phyloP scores from a whole-genome alignment of 495 filamentous ascomycete genomes.

The Xylaria acuta region DNA sequence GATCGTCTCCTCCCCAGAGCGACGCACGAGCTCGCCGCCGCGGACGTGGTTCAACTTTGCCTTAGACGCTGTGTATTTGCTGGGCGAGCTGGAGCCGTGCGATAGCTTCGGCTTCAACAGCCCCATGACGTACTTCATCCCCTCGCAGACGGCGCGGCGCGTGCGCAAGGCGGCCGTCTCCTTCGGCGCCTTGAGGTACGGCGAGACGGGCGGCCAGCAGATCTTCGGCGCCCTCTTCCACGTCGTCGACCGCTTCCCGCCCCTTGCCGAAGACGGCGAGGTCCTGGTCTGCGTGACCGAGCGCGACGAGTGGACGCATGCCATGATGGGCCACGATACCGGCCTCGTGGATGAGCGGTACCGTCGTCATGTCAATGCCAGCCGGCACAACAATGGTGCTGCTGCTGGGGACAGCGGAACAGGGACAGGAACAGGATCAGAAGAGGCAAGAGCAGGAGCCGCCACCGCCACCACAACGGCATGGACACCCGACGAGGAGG shows the following conservation, averaged over 20 bases:
- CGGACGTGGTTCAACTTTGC: conserved; percentile 49
- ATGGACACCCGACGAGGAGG: background rate
- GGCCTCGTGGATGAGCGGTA: conserved; percentile 25
- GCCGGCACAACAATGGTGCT: background rate
- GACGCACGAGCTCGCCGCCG: conserved; percentile 32
- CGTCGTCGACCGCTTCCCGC: conserved; percentile 46
- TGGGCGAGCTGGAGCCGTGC: conserved; percentile 51
- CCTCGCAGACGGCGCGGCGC: conserved; percentile 42
- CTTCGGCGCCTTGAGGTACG: conserved; percentile 44
- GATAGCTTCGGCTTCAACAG: conserved; percentile 49
- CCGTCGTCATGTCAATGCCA: background rate
- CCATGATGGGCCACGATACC: conserved; percentile 30
- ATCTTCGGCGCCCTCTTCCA: conserved; percentile 51
- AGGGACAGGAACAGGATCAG: too few species aligned
- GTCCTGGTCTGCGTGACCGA: conserved; percentile 44
- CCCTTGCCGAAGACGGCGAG: conserved; percentile 17
- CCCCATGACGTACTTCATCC: conserved; percentile 51
- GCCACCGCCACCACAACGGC: background rate
- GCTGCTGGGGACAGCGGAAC: too few species aligned
- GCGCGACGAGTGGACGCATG: conserved; percentile 40
- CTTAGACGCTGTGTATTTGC: conserved; percentile 46
- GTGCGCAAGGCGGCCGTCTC: conserved; percentile 44
- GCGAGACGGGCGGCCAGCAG: conserved; percentile 39
- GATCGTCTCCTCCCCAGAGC: conserved; percentile 1
- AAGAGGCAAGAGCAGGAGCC: too few species aligned